Conservation (phyloP, 2,329 filamentous ascomycete species). For the Metarhizium brunneum region DNA sequence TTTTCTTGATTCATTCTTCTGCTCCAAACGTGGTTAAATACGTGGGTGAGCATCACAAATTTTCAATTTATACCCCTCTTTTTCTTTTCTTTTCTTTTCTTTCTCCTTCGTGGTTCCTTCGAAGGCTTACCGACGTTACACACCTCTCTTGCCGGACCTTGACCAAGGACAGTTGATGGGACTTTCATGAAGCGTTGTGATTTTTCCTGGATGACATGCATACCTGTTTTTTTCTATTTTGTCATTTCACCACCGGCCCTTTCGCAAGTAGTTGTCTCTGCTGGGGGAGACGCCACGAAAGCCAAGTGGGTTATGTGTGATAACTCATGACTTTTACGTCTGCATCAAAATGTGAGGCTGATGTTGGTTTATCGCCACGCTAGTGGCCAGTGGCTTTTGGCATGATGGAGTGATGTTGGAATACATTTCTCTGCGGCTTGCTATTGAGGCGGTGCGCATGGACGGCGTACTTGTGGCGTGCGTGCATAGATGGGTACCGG, state of each 20-base stretch:
- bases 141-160: not conserved
- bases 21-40: slow-evolving; percentile 13
- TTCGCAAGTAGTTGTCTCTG: not conserved
- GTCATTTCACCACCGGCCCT: not conserved
- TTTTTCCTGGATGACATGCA: slow-evolving; percentile 5
- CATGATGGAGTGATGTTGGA: slow-evolving; percentile 3
- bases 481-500: slow-evolving; percentile 4
- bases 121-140: not conserved
- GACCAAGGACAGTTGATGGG: not conserved
- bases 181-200: not conserved
- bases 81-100: not conserved
- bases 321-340: slow-evolving; percentile 11
- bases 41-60: not conserved
- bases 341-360: slow-evolving; percentile 4
- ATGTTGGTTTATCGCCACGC: slow-evolving; percentile 5
- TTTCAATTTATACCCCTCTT: not conserved
- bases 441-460: not conserved
- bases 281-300: not conserved
- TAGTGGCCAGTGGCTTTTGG: slow-evolving; percentile 7
- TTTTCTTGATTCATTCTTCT: not conserved
- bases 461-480: not conserved
- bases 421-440: not conserved
- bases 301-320: slow-evolving; percentile 2
- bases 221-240: slow-evolving; percentile 8
- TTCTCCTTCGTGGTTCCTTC: not conserved